These are phyloP conservation scores for Gnetum montanum DNA, from an alignment of 75 land plant genomes.

Conservation along the genomic window DNA sequence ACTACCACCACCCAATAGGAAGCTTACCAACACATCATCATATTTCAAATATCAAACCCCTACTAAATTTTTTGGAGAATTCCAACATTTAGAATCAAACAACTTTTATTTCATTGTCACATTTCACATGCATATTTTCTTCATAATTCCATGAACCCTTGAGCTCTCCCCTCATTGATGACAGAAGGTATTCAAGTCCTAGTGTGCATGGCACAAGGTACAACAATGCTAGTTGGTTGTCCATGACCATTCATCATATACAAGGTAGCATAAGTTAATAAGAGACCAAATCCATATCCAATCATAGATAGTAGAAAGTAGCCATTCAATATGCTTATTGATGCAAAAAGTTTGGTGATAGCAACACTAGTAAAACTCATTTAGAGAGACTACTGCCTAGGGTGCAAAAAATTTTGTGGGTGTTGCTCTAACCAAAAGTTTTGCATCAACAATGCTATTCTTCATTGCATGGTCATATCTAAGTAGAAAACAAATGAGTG, in stretches of 20 bases:
- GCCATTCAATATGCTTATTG: slow-evolving; percentile 51
- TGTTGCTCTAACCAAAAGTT: no score
- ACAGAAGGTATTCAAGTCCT: slow-evolving; percentile 50
- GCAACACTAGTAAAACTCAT: no score
- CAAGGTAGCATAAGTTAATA: slow-evolving; percentile 63
- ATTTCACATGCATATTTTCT: not conserved
- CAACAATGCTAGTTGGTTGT: slow-evolving; percentile 77
- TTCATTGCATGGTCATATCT: slow-evolving; percentile 87
- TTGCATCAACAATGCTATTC: no score
- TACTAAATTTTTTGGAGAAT: no score
- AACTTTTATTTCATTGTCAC: not conserved
- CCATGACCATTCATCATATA: slow-evolving; percentile 79
- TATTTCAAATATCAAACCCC: no score
- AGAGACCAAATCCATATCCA: slow-evolving; percentile 85
- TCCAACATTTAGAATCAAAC: not conserved
- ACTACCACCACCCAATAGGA: no score
- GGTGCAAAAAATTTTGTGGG: no score
- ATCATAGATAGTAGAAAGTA: slow-evolving; percentile 84
- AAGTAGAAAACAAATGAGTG: slow-evolving; percentile 65
- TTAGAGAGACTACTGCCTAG: no score
- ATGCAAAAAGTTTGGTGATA: no score
- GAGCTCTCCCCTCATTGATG: slow-evolving; percentile 61
- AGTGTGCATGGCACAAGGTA: slow-evolving; percentile 88
- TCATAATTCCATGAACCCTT: slow-evolving; percentile 47
- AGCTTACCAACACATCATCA: no score